Evolutionary conservation across 1,284 basidiomycete genomes (phyloP).

Genomic region (Acaromyces ingoldii): DNA sequence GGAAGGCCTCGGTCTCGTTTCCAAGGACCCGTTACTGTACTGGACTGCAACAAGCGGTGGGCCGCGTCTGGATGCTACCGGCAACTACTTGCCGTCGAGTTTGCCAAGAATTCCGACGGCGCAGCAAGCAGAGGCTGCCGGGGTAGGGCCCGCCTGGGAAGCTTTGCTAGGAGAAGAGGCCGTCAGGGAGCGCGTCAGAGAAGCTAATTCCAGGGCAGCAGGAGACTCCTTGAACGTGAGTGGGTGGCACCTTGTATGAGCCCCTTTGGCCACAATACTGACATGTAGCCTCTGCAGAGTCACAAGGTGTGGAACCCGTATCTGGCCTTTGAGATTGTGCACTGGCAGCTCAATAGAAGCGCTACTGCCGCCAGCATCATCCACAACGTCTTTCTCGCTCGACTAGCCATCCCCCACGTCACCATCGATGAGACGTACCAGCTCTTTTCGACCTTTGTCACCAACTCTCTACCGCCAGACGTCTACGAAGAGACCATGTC

Average conservation of each 20-base stretch:
- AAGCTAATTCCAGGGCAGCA: conserved; percentile 9
- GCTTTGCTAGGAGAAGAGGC: not conserved
- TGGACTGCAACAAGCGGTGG: too few relatives aligned
- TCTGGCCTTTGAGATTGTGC: conserved; percentile 27
- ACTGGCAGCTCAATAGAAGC: conserved; percentile 5
- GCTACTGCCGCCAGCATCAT: not conserved
- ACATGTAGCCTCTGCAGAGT: conserved; percentile 16
- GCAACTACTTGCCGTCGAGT: too few relatives aligned
- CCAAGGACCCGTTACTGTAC: too few relatives aligned
- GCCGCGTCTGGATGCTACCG: too few relatives aligned
- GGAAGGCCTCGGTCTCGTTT: too few relatives aligned
- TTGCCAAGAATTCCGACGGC: too few relatives aligned
- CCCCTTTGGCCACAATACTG: too few relatives aligned
- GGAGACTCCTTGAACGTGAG: too few relatives aligned
- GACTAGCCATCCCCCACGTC: not conserved
- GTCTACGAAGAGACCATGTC: conserved; percentile 40
- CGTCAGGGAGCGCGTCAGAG: conserved; percentile 5
- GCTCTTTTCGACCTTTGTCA: conserved; percentile 36
- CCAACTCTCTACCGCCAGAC: conserved; percentile 22
- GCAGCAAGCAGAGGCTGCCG: too few relatives aligned
- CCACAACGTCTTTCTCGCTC: not conserved
- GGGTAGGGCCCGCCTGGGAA: conserved; percentile 1
- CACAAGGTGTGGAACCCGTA: conserved; percentile 32
- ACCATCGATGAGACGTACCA: conserved; percentile 32
- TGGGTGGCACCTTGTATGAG: too few relatives aligned